Evolutionary conservation across 768 basidiomycete species (phyloP), one percentile per base, ranked within the genome.

Genomic region (Daedalea quercina): DNA sequence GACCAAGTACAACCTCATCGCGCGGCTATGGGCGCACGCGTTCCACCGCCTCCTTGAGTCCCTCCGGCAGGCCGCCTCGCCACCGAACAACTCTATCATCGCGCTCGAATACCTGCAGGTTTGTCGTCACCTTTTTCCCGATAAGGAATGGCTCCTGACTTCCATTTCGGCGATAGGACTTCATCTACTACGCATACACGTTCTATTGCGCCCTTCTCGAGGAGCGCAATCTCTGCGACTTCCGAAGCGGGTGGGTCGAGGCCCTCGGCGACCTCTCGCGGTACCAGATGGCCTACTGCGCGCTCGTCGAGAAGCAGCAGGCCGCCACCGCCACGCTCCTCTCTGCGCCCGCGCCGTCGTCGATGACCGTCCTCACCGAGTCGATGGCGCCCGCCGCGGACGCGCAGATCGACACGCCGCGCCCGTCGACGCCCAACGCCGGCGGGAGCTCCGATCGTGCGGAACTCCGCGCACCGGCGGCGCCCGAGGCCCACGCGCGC

Each of bases 221-320:
- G 63, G 88, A 96, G 64, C 81, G 78, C 9, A 76, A 74, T 1
- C 77, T 98, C 43, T 69, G 66, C 1, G 66, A 71, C 7, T 96
- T 92, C 73, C 82, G 85, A 54, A 73, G 80, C 1, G 84, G 85
- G 17, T 99, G 96, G 96, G 80, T 98, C 48, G 96, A 99, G 67
- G 92, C 94, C 3, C 82, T 99, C 15, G 96, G 96, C 22, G 96
- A 99, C 69, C 78, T 99, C 26, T 93, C 96, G 0, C 78, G 94
- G 33, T 98, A 97, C 67, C 81, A 89, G 47, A 95, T 96, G 90
- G 86, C 87, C 1, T 90, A 97, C n/a, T 89, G 91, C n/a, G 85
- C 84, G 28, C 83, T 93, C 77, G 76, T 89, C 25, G 76, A 79
- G 24, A 76, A 77, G 24, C 75, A 71, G 31, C 63, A 76, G 3